Evolutionary conservation across 1,284 basidiomycete genomes (phyloP), one percentile per base, ranked within the genome.

Genomic region (Cryptococcus depauperatus): DNA sequence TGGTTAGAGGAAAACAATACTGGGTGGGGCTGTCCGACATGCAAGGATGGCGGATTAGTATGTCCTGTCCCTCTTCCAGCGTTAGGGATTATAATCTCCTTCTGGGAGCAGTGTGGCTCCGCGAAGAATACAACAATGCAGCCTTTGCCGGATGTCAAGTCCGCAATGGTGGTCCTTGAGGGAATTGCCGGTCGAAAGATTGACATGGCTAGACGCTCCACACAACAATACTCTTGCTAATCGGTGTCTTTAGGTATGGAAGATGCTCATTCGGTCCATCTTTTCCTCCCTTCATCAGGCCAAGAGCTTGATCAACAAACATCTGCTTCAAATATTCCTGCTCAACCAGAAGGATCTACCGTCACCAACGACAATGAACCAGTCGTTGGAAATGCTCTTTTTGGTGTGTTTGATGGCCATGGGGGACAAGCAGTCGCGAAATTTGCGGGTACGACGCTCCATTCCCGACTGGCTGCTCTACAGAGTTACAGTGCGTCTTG

Each of bases 1-100:
- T 89, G 47, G 77, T 77, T 59, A 83, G 93, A 34, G 61, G 55
- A 78, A 80, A 78, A 54, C 80, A 82, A 51, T 85, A 83, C 69
- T 72, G 80, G 51, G 97, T 84, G 70, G 85, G 80, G 9, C 77
- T 96, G 40, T 84, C 86, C 35, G 92, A 97, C 74, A 98, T 98
- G 95, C 95, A 99, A 73, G 95, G 95, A 58, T 99, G 95, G 95
- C 79, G 95, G 72, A 86, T 97, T 73, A 84, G 93, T 96, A 61
- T 72, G 91, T 77, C 5, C 41, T 66, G 92, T 88, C 19, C 21
- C 10, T 21, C n/a, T 34, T 34, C 18, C 21, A 8, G 21, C n/a
- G n/a, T n/a, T n/a, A n/a, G n/a, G n/a, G n/a, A n/a, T n/a, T n/a
- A n/a, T n/a, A n/a, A n/a, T n/a, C n/a, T n/a, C n/a, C n/a, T n/a